These are phyloP conservation scores for Podila clonocystis DNA, from an alignment of 192 early-diverging fungal species.

Conservation along the genomic window DNA sequence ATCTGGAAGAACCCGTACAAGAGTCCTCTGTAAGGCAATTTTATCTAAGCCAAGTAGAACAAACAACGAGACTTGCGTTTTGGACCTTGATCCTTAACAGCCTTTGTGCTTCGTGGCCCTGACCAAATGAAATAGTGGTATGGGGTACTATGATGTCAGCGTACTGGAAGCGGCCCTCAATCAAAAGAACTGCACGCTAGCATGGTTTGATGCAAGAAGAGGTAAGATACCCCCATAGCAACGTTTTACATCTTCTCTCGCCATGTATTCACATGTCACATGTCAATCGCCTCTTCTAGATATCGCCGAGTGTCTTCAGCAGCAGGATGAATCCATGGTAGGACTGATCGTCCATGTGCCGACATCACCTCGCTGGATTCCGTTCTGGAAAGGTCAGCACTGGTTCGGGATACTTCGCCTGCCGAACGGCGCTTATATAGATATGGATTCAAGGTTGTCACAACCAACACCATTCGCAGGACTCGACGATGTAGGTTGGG, in stretches of 20 bases:
- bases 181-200: constrained; percentile 30
- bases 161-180: constrained; percentile 46
- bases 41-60: background rate
- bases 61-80: background rate
- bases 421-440: constrained; percentile 34
- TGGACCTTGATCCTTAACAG: background rate
- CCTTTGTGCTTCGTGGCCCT: too few relatives aligned
- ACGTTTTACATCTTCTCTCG: background rate
- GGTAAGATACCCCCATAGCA: constrained; percentile 1
- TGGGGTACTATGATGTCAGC: constrained; percentile 48
- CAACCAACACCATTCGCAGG: constrained; percentile 31
- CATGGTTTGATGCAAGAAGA: constrained; percentile 44
- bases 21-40: constrained; percentile 29
- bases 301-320: constrained; percentile 27
- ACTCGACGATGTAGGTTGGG: constrained; percentile 33
- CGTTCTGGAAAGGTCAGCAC: constrained; percentile 47
- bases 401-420: constrained; percentile 48
- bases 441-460: constrained; percentile 39
- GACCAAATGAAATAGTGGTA: constrained; percentile 9
- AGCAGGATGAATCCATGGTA: constrained; percentile 47
- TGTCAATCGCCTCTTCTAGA: constrained; percentile 1
- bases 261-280: background rate
- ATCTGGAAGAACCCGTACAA: constrained; percentile 52
- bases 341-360: constrained; percentile 45
- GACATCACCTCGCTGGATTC: constrained; percentile 32